A percentile compares a stretch with the other conserved stretches of the same genome.
These are phyloP conservation scores for Metarhizium album DNA, from an alignment of 2,329 filamentous ascomycete genomes.

Conservation along the genomic window DNA sequence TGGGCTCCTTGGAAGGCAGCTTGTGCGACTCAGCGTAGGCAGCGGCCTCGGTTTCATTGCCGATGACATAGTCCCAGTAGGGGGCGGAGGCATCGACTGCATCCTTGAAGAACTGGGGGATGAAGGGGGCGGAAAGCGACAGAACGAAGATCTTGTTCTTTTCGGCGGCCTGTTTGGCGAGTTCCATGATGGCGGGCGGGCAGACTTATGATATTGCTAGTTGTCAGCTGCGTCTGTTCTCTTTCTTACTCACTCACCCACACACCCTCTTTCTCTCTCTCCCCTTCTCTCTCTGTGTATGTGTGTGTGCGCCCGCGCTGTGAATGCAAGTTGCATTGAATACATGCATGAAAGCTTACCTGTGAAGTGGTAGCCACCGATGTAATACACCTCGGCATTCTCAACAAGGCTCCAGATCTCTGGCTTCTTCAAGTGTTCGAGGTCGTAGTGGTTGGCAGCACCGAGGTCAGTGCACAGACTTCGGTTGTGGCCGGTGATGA, in stretches of 20 bases:
- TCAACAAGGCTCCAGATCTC: constrained; percentile 89
- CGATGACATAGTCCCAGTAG: constrained; percentile 94
- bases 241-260: too few species aligned
- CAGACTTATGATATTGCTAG: constrained; percentile 45
- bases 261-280: too few species aligned
- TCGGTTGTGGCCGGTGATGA: constrained; percentile 95
- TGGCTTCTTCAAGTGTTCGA: constrained; percentile 83
- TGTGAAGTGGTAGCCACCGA: constrained; percentile 95
- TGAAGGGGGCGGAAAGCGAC: constrained; percentile 91
- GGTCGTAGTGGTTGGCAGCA: constrained; percentile 92
- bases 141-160: constrained; percentile 89
- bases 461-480: constrained; percentile 91
- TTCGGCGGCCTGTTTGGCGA: constrained; percentile 79
- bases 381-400: constrained; percentile 79
- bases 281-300: too few species aligned
- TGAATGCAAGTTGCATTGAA: neutral
- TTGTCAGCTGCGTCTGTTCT: too few species aligned
- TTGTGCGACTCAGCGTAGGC: constrained; percentile 77
- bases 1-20: constrained; percentile 64
- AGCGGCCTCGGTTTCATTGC: constrained; percentile 91
- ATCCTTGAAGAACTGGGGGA: constrained; percentile 96
- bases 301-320: neutral
- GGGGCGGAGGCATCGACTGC: constrained; percentile 73
- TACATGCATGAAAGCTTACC: constrained; percentile 20
- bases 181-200: constrained; percentile 77